Evolutionary conservation across 1,284 basidiomycete genomes (phyloP).

Genomic region (Cystobasidium sp.): DNA sequence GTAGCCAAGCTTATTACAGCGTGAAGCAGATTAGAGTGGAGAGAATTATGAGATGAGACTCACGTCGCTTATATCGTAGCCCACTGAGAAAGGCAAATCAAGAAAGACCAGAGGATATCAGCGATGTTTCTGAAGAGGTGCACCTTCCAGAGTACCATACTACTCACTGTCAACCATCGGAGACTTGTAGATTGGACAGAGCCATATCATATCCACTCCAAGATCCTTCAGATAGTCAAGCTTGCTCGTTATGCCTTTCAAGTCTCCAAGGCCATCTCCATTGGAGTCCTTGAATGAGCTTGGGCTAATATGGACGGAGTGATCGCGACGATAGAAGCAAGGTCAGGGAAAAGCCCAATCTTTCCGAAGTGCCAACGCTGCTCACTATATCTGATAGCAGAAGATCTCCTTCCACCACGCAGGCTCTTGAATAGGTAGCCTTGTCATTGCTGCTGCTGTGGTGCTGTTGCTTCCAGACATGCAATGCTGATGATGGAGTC

Average conservation of each 20-base stretch:
- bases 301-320: not conserved
- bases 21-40: too few species aligned
- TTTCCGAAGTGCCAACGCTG: not conserved
- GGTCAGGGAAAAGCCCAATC: not conserved
- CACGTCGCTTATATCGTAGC: constrained; percentile 70
- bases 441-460: not conserved
- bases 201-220: constrained; percentile 73
- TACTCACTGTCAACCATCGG: constrained; percentile 55
- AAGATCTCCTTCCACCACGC: constrained; percentile 70
- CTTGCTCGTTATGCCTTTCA: constrained; percentile 68
- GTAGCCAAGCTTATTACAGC: too few species aligned
- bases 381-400: constrained; percentile 63
- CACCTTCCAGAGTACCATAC: not conserved
- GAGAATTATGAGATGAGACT: not conserved
- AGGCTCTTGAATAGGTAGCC: constrained; percentile 3
- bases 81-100: not conserved
- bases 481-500: too few species aligned
- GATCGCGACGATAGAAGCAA: not conserved
- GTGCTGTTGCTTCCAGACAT: not conserved
- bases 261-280: constrained; percentile 74
- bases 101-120: not conserved
- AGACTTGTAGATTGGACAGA: constrained; percentile 73
- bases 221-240: constrained; percentile 74
- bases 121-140: not conserved
- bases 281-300: constrained; percentile 72